Base-by-base conservation (phyloP, 371 early-diverging fungal species). In the Mucor piriformis region DNA sequence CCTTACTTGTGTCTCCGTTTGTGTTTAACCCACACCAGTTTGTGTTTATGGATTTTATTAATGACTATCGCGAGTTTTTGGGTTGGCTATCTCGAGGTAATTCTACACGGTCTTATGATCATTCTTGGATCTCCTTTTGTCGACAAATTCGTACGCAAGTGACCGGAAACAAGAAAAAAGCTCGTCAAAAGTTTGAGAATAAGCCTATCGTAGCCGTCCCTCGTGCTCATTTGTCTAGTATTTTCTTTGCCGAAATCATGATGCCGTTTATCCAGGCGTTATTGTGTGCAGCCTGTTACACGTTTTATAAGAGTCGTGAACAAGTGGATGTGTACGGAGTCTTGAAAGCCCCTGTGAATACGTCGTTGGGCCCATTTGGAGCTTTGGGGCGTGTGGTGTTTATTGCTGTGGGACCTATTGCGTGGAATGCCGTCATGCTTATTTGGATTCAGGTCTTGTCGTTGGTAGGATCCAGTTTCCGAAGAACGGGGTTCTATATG, bases 1-100 rank as follows among this genome's bases (percentile, higher is more conserved):
- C 92, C 0, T 65, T 94, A 15, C 63, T 86, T 25, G 72, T 93
- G 20, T 87, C 92, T 15, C 93, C 94, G 0, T 93, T 91, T 69
- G 62, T 93, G 32, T 94, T 92, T 73, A 94, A 94, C 53, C 93
- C 93, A 11, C 92, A 92, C 59, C 92, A 91, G 64, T 93, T 93
- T 57, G 85, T 85, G 4, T 69, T 87, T 32, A 76, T 72, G 1
- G 91, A 91, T 54, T 91, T 92, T 54, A 83, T 93, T 52, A 67
- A 83, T 13, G 94, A 93, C 57, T 93, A 92, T 64, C 84, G 87
- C 32, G 89, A 86, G 58, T 92, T 86, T 64, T 63, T 93, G 55
- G 81, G 87, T 21, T 93, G 93, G 92, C 69, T 93, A 44, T 84
- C 88, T 13, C 81, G 85, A 0, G 91, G 93, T 24, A 92, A 93